These are phyloP conservation scores for Termitomyces sp. DNA, from an alignment of 768 basidiomycete genomes.

Conservation along the genomic window DNA sequence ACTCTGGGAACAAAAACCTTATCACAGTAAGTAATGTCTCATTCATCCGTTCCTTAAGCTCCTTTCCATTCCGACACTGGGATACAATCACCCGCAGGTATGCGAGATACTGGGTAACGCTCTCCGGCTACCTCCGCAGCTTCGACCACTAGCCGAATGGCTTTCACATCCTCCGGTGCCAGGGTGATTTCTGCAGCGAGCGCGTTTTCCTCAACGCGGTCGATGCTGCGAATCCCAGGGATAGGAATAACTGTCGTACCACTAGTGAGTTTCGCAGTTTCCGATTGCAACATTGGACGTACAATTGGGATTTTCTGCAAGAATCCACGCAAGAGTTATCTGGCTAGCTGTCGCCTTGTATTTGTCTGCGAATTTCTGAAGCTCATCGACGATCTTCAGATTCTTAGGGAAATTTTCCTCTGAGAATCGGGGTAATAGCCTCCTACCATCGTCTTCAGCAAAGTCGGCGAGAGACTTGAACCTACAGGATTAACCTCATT, in stretches of 20 bases:
- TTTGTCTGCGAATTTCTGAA: conserved; percentile 27
- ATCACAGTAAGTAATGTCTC: not conserved
- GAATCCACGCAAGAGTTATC: conserved; percentile 40
- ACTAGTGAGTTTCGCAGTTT: not conserved
- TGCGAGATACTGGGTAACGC: conserved; percentile 13
- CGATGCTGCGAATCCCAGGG: conserved; percentile 2
- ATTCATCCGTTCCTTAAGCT: not conserved
- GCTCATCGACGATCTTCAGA: conserved; percentile 27
- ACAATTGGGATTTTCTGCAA: conserved; percentile 23
- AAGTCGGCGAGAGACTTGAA: conserved; percentile 35
- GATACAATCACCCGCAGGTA: conserved; percentile 17
- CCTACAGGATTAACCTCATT: conserved; percentile 4
- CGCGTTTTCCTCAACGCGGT: conserved; percentile 19
- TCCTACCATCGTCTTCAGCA: conserved; percentile 30
- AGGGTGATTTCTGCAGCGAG: conserved; percentile 13
- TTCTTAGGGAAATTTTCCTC: conserved; percentile 38
- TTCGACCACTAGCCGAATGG: conserved; percentile 15
- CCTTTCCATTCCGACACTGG: conserved; percentile 13
- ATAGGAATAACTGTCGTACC: not conserved
- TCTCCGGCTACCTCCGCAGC: conserved; percentile 16
- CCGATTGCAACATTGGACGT: not conserved
- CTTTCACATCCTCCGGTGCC: conserved; percentile 14
- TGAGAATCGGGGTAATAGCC: conserved; percentile 28
- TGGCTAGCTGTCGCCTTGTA: conserved; percentile 35
- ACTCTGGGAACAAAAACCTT: no score